Evolutionary conservation across 2,329 filamentous ascomycete genomes (phyloP), one percentile per base, ranked within the genome.

Genomic region (Aspergillus piperis): DNA sequence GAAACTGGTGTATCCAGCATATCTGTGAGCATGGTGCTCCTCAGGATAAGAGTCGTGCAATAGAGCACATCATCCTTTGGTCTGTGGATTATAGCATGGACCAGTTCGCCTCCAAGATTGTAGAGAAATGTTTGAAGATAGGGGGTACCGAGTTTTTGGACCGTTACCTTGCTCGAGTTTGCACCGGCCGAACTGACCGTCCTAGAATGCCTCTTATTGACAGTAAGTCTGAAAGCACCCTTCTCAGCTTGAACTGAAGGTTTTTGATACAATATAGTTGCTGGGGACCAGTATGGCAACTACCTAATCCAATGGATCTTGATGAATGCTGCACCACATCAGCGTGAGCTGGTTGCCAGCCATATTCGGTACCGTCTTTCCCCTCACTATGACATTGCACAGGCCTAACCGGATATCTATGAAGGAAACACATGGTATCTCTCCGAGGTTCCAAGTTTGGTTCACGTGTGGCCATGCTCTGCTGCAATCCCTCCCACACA

Each of bases 1-100:
- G 95, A 58, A 99, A 99, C 76, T 99, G 95, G 95, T 99, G 95
- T 80, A 98, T 99, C 71, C 95, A 99, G 79, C 95, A 99, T 78
- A 92, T 99, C 70, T 99, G 95, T 78, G 95, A 99, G 77, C 95
- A 99, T 73, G 94, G 96, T 54, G 90, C 90, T 59, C 90, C 93
- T 32, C 88, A 89, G 42, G 96, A 99, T 77, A 93, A 94, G 70
- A 94, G 90, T 77, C 90, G 93, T 67, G 95, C 96, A 48, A 89
- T 97, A 71, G 94, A 99, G 68, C 94, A 98, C 76, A 94, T 99
- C 71, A 90, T 99, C 67, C 89, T 89, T 64, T 96, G 92, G 77
- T 91, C 93, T 32, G 90, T 92, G 15, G 93, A 97, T 78, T 99
- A 98, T 79, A 98, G 94, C 78, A 97, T 96, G 85, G 95, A 99